These are phyloP conservation scores for Dendryphion nanum DNA, from an alignment of 2,329 filamentous ascomycete genomes.

Conservation along the genomic window DNA sequence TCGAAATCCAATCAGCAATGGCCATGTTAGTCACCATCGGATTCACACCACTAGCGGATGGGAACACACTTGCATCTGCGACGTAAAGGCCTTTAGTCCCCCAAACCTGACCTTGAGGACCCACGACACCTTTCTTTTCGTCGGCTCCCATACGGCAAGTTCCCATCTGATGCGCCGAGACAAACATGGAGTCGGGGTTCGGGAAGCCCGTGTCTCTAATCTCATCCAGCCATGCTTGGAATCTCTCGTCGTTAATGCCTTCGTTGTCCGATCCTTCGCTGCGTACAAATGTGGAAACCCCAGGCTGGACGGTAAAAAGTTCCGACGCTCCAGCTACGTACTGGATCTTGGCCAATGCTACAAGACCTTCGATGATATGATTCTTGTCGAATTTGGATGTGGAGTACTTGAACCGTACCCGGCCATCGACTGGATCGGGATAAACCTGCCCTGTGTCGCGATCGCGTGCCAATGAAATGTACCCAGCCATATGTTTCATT, in stretches of 20 bases:
- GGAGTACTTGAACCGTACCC: constrained; percentile 67
- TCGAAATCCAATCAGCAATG: constrained; percentile 37
- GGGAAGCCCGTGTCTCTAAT: constrained; percentile 52
- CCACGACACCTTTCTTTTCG: constrained; percentile 44
- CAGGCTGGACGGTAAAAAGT: constrained; percentile 66
- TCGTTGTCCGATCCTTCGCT: constrained; percentile 17
- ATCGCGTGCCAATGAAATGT: constrained; percentile 74
- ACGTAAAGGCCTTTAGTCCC: constrained; percentile 65
- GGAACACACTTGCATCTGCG: constrained; percentile 73
- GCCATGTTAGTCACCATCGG: constrained; percentile 77
- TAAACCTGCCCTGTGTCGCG: constrained; percentile 73
- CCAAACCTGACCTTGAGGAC: constrained; percentile 56
- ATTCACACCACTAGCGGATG: constrained; percentile 74
- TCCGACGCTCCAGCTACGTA: constrained; percentile 79
- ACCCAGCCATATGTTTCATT: constrained; percentile 67
- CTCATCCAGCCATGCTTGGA: constrained; percentile 60
- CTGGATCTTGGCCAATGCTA: constrained; percentile 72
- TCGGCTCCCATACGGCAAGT: constrained; percentile 67
- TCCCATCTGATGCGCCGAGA: constrained; percentile 81
- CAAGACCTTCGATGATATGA: constrained; percentile 68
- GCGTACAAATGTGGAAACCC: constrained; percentile 63
- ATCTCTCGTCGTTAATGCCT: constrained; percentile 59
- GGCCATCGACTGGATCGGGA: constrained; percentile 65
- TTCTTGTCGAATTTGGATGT: constrained; percentile 69
- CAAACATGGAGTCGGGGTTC: constrained; percentile 53